A percentile compares a stretch with the other conserved stretches of the same genome.
Conservation (phyloP, 192 early-diverging fungal species). For the Chytriomyces sp. region DNA sequence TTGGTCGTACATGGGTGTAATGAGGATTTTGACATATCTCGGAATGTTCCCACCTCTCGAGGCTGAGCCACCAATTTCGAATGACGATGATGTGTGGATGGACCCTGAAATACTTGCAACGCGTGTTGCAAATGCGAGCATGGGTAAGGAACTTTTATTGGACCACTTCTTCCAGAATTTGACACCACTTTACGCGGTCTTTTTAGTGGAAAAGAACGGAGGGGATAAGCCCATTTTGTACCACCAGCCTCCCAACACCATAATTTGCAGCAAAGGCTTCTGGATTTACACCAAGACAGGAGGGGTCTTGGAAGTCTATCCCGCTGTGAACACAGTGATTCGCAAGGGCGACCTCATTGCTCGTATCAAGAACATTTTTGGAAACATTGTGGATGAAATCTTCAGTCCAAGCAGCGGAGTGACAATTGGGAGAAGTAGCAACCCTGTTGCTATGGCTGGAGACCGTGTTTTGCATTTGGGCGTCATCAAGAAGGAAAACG, state of each 20-base stretch:
- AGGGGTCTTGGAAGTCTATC: constrained; percentile 85
- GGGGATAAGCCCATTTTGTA: constrained; percentile 10
- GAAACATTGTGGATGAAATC: constrained; percentile 82
- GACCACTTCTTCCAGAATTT: not conserved
- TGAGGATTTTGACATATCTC: constrained; percentile 68
- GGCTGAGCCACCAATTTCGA: constrained; percentile 15
- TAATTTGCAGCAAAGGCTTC: constrained; percentile 58
- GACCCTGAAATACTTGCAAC: constrained; percentile 24
- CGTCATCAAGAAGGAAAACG: constrained; percentile 61
- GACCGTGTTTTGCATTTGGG: constrained; percentile 88
- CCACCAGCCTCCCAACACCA: constrained; percentile 50
- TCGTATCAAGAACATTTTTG: constrained; percentile 86
- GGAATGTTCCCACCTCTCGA: constrained; percentile 60
- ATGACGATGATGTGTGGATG: constrained; percentile 29
- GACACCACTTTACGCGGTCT: not conserved
- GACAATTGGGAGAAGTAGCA: constrained; percentile 76
- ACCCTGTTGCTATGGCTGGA: constrained; percentile 87
- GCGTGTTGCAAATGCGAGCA: constrained; percentile 4
- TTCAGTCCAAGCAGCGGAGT: constrained; percentile 81
- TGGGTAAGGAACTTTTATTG: not conserved
- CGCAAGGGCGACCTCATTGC: constrained; percentile 85
- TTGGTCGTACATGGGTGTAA: constrained; percentile 70
- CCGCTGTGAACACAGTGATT: constrained; percentile 80
- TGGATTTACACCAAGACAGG: constrained; percentile 90
- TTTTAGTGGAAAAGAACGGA: not conserved